A percentile compares a stretch with the other conserved stretches of the same genome.
Conservation (phyloP, 345 rosid species). For the Chamaenerion angustifolium region DNA sequence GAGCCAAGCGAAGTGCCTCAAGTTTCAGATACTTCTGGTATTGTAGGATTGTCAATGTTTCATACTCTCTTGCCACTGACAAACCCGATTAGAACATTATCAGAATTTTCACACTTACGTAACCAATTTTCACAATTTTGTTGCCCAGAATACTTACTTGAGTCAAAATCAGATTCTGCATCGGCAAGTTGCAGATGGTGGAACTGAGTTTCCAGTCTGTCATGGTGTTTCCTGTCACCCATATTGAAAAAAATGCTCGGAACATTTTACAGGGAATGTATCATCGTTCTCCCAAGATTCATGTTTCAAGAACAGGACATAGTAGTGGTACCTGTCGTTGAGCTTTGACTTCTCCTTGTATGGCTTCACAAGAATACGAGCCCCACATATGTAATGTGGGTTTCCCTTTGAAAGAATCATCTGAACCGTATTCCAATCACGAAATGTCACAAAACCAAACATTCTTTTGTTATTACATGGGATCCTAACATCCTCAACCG, state of each 20-base stretch:
- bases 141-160: constrained; percentile 18
- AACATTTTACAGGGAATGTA: background rate
- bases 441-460: constrained; percentile 67
- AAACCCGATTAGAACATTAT: background rate
- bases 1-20: too few relatives aligned
- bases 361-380: constrained; percentile 65
- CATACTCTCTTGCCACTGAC: constrained; percentile 36
- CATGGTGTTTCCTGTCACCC: constrained; percentile 42
- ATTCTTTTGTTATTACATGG: constrained; percentile 60
- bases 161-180: constrained; percentile 35
- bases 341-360: constrained; percentile 56
- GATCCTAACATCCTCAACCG: constrained; percentile 56
- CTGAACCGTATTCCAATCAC: constrained; percentile 38
- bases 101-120: background rate
- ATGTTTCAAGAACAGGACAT: constrained; percentile 2
- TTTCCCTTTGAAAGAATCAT: constrained; percentile 45
- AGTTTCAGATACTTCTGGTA: constrained; percentile 31
- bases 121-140: too few relatives aligned
- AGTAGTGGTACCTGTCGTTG: constrained; percentile 50
- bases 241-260: background rate
- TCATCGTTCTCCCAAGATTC: background rate
- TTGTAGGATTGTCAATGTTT: constrained; percentile 25
- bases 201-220: constrained; percentile 23
- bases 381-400: constrained; percentile 59
- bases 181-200: constrained; percentile 22